Evolutionary conservation across 352 stramenopile species (phyloP).

Genomic region (Phytopythium cucurbitacearum): DNA sequence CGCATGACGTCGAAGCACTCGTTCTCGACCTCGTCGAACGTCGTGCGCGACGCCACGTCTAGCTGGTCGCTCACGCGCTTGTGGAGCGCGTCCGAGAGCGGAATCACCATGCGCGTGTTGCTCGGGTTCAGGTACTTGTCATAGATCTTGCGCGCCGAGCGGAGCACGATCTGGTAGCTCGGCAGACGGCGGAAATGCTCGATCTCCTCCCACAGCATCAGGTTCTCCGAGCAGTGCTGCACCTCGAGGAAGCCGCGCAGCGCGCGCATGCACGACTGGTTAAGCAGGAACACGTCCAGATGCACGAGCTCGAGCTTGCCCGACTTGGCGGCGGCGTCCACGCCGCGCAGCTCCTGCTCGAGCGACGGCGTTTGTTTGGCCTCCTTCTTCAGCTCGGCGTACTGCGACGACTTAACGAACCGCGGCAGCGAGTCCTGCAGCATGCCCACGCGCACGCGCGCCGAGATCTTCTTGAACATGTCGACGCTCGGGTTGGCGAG

Average conservation of each 20-base stretch:
- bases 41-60: conserved; percentile 58
- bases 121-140: conserved; percentile 78
- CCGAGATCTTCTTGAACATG: conserved; percentile 83
- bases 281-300: conserved; percentile 66
- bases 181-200: conserved; percentile 75
- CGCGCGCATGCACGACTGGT: conserved; percentile 60
- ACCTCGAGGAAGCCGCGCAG: conserved; percentile 70
- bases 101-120: conserved; percentile 52
- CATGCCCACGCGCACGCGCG: conserved; percentile 59
- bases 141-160: conserved; percentile 81
- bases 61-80: conserved; percentile 48
- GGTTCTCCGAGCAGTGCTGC: conserved; percentile 77
- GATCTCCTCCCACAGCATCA: conserved; percentile 85
- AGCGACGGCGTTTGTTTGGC: conserved; percentile 23
- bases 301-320: conserved; percentile 74
- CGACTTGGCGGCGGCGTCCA: conserved; percentile 63
- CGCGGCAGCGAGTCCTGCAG: conserved; percentile 73
- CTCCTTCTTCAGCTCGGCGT: conserved; percentile 64
- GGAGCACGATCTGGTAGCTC: conserved; percentile 81
- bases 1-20: conserved; percentile 76
- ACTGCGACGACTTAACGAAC: conserved; percentile 71
- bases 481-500: conserved; percentile 70
- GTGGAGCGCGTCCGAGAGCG: conserved; percentile 39
- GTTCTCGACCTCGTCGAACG: conserved; percentile 71
- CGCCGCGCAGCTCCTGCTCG: conserved; percentile 39